Conservation (phyloP, 331 rosid genomes). For the Ulmus americana region DNA sequence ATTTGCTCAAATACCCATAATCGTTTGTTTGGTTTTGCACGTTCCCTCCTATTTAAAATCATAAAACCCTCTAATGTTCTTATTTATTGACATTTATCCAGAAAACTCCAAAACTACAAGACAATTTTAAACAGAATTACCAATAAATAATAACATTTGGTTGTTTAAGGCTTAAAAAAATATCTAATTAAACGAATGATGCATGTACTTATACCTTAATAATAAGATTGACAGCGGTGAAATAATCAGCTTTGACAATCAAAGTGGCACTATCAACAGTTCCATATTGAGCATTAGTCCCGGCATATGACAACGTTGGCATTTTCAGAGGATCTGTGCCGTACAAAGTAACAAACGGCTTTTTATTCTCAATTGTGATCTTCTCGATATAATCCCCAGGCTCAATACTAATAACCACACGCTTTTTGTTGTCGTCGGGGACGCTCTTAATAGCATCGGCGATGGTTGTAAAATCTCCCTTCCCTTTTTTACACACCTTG, state of each 20-base stretch:
- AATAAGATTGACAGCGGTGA: slow-evolving; percentile 45
- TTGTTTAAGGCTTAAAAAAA: no score
- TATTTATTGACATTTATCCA: no score
- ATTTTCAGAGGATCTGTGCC: slow-evolving; percentile 27
- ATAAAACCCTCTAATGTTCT: no score
- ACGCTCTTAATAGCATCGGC: slow-evolving; percentile 54
- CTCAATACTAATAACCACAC: slow-evolving; percentile 49
- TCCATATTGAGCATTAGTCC: slow-evolving; percentile 40
- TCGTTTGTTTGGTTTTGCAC: no score
- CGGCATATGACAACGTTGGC: slow-evolving; percentile 39
- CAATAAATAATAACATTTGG: no score
- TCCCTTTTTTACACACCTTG: slow-evolving; percentile 41
- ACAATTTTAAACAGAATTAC: no score
- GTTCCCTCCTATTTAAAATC: no score
- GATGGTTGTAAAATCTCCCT: slow-evolving; percentile 46
- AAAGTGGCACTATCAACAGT: slow-evolving; percentile 55
- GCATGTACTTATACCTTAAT: slow-evolving; percentile 32
- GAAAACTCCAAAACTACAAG: no score
- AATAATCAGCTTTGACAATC: slow-evolving; percentile 39
- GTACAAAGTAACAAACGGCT: slow-evolving; percentile 41
- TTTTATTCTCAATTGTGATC: slow-evolving; percentile 32
- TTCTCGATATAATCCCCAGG: slow-evolving; percentile 52
- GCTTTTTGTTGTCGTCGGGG: slow-evolving; percentile 35
- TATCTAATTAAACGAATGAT: no score
- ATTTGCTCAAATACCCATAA: no score